phyloP scores from a whole-genome alignment of 169 alveolate genomes.

The Plasmodium vivax region DNA sequence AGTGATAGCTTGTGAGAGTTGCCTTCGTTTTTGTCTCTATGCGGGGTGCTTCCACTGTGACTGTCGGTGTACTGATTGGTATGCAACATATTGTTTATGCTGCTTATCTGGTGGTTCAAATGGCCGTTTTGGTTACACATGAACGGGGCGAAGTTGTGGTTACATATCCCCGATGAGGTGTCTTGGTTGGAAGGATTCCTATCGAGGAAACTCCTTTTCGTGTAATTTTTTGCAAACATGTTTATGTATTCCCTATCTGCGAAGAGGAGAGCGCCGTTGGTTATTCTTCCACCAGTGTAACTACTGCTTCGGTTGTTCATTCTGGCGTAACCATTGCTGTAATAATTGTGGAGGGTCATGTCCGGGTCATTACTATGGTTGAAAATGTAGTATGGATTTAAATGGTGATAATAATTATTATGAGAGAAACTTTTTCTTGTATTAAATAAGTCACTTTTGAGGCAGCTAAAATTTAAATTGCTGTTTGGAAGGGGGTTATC shows the following conservation, averaged over 20 bases:
- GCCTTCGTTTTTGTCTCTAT: background rate
- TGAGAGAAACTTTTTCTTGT: background rate
- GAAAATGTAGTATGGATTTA: background rate
- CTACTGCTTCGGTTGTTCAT: constrained; percentile 4
- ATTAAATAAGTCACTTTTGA: background rate
- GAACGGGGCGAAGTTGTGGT: background rate
- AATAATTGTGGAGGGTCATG: background rate
- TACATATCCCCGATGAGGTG: background rate
- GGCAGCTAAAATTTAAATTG: constrained; percentile 1
- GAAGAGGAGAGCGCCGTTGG: background rate
- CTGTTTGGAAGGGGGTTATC: background rate
- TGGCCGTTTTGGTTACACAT: background rate
- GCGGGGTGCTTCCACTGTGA: background rate
- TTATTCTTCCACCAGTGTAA: constrained; percentile 8
- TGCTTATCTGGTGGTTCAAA: background rate
- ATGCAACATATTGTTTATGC: background rate
- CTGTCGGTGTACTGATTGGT: background rate
- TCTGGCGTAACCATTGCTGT: background rate
- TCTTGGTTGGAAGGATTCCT: background rate
- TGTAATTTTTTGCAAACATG: constrained; percentile 3
- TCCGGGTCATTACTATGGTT: background rate
- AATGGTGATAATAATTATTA: constrained; percentile 3
- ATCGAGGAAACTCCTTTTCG: background rate
- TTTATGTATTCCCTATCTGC: background rate
- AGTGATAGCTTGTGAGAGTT: background rate